Percentiles rank a stretch among this genome's conserved stretches.
These are phyloP conservation scores for Hibiscus syriacus DNA, from an alignment of 345 rosid genomes.

Conservation along the genomic window DNA sequence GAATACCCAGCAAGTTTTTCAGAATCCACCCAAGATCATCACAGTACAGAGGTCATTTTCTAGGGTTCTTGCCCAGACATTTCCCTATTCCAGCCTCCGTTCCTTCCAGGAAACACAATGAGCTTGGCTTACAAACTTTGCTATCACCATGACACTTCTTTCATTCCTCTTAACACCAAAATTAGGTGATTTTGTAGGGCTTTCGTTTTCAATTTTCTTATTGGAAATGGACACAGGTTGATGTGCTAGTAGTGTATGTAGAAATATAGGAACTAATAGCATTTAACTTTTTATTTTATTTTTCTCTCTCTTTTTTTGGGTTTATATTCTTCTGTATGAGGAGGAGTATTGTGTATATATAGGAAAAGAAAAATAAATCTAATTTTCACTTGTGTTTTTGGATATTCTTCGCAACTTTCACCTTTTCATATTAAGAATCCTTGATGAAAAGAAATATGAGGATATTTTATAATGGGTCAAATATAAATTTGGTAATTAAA, in stretches of 20 bases:
- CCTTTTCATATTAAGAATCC: neutral
- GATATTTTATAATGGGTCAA: no score
- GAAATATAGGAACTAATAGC: neutral
- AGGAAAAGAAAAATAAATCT: neutral
- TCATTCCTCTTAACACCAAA: neutral
- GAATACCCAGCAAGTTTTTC: slow-evolving; percentile 16
- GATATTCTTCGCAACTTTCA: neutral
- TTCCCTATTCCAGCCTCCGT: slow-evolving; percentile 81
- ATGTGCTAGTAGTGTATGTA: neutral
- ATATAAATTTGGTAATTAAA: no score
- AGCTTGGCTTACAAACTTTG: slow-evolving; percentile 63
- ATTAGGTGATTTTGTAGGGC: slow-evolving; percentile 14
- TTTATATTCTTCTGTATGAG: slow-evolving; percentile 1
- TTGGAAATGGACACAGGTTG: neutral
- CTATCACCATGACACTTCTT: slow-evolving; percentile 33
- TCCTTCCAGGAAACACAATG: slow-evolving; percentile 89
- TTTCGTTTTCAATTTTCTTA: neutral
- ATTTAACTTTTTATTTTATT: neutral
- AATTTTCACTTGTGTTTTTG: neutral
- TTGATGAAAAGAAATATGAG: no score
- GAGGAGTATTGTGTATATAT: neutral
- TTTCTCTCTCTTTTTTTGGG: neutral
- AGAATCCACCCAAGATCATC: slow-evolving; percentile 26
- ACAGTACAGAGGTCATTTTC: slow-evolving; percentile 41
- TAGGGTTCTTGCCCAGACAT: slow-evolving; percentile 73